phyloP scores from a whole-genome alignment of 495 filamentous ascomycete species.

The Hypoxylon perforatum region DNA sequence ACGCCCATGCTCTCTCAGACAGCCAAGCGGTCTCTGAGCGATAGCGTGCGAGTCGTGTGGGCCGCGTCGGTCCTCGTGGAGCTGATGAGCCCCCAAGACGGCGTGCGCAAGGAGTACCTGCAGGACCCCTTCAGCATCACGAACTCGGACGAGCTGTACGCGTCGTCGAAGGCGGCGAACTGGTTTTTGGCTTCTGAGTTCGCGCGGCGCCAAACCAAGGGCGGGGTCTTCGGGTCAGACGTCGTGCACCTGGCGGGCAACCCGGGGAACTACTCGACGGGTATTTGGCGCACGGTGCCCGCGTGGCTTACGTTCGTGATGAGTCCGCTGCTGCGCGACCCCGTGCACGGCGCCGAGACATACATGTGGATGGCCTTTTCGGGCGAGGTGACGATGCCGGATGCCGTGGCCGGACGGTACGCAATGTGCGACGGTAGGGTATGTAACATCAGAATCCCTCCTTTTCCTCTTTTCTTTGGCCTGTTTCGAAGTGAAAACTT shows the following conservation, averaged over 20 bases:
- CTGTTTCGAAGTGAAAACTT: too few relatives aligned
- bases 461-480: too few relatives aligned
- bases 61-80: constrained; percentile 42
- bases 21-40: constrained; percentile 34
- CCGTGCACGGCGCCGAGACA: background rate
- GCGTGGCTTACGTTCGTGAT: background rate
- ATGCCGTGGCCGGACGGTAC: too few relatives aligned
- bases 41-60: constrained; percentile 56
- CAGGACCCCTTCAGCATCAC: constrained; percentile 29
- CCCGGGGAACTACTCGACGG: background rate
- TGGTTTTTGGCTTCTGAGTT: too few relatives aligned
- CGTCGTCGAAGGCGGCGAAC: constrained; percentile 47
- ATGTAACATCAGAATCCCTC: too few relatives aligned
- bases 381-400: background rate
- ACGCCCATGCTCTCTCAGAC: constrained; percentile 44
- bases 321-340: background rate
- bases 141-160: constrained; percentile 47
- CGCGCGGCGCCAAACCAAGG: too few relatives aligned
- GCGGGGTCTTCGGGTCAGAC: too few relatives aligned
- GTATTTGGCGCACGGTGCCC: background rate
- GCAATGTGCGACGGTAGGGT: too few relatives aligned
- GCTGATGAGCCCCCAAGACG: constrained; percentile 42
- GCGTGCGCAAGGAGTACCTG: constrained; percentile 44
- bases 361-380: background rate
- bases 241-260: background rate